Evolutionary conservation across 495 filamentous ascomycete genomes (phyloP).

Genomic region (Monascus purpureus): DNA sequence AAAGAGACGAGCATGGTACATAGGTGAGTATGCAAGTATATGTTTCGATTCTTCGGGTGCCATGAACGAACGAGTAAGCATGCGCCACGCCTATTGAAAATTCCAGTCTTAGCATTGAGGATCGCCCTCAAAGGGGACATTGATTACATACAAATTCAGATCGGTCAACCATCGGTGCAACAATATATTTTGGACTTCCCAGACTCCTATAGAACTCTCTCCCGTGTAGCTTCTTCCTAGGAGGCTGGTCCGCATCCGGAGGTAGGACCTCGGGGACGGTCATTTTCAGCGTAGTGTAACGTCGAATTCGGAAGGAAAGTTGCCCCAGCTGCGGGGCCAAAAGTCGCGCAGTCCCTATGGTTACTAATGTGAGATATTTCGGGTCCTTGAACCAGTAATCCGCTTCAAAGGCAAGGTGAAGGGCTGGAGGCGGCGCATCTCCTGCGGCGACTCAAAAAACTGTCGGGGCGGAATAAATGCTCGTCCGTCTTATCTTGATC

Average conservation of each 20-base stretch:
- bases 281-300: slow-evolving; percentile 13
- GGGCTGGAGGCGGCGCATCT: too few species aligned
- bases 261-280: slow-evolving; percentile 9
- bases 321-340: slow-evolving; percentile 19
- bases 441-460: too few species aligned
- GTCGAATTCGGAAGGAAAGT: slow-evolving; percentile 2
- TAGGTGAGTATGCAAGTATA: slow-evolving; percentile 77
- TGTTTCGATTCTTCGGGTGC: slow-evolving; percentile 40
- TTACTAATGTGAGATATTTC: slow-evolving; percentile 9
- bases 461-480: too few species aligned
- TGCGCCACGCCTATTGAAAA: slow-evolving; percentile 67
- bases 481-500: slow-evolving; percentile 21
- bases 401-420: too few species aligned
- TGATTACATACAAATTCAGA: slow-evolving; percentile 72
- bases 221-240: slow-evolving; percentile 52
- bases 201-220: slow-evolving; percentile 87
- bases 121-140: neutral
- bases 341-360: slow-evolving; percentile 19
- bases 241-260: slow-evolving; percentile 4
- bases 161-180: slow-evolving; percentile 97
- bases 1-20: slow-evolving; percentile 87
- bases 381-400: slow-evolving; percentile 1
- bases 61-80: slow-evolving; percentile 85
- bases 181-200: slow-evolving; percentile 74
- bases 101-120: slow-evolving; percentile 7